phyloP scores from a whole-genome alignment of 441 rosid genomes.

The Croton laevigatus region DNA sequence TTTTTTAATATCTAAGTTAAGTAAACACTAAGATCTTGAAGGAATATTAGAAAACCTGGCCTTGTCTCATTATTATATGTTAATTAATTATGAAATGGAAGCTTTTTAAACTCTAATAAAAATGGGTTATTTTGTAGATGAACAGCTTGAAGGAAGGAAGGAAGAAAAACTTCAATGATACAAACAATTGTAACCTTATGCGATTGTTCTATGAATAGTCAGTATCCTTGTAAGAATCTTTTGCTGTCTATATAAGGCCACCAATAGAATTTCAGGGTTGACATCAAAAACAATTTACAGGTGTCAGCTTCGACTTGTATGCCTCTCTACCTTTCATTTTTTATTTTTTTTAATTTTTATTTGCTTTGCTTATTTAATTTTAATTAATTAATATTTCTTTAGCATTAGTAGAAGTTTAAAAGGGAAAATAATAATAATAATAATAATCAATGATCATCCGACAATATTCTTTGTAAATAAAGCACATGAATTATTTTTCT shows the following conservation, averaged over 20 bases:
- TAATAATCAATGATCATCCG: conserved; percentile 1
- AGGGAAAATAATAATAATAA: not conserved
- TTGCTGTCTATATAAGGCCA: conserved; percentile 34
- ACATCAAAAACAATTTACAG: conserved; percentile 31
- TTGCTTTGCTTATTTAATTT: no score
- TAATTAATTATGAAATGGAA: no score
- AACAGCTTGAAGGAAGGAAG: not conserved
- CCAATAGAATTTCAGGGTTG: conserved; percentile 35
- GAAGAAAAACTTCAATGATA: conserved; percentile 14
- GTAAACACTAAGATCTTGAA: not conserved
- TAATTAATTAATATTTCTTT: not conserved
- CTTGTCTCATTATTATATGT: conserved; percentile 17
- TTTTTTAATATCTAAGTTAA: not conserved
- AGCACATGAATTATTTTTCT: conserved; percentile 16
- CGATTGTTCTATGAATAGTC: conserved; percentile 36
- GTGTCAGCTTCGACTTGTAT: conserved; percentile 31
- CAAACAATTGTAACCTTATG: conserved; percentile 19
- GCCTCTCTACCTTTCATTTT: conserved; percentile 3
- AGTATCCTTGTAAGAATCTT: conserved; percentile 49
- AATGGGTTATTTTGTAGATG: conserved; percentile 5
- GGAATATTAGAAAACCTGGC: conserved; percentile 3
- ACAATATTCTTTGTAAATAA: conserved; percentile 11
- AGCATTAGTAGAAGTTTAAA: no score
- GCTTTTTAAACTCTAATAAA: not conserved
- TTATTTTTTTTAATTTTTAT: not conserved